Evolutionary conservation across 78 protist species (phyloP).

Genomic region (Dictyostelium capitatum): DNA sequence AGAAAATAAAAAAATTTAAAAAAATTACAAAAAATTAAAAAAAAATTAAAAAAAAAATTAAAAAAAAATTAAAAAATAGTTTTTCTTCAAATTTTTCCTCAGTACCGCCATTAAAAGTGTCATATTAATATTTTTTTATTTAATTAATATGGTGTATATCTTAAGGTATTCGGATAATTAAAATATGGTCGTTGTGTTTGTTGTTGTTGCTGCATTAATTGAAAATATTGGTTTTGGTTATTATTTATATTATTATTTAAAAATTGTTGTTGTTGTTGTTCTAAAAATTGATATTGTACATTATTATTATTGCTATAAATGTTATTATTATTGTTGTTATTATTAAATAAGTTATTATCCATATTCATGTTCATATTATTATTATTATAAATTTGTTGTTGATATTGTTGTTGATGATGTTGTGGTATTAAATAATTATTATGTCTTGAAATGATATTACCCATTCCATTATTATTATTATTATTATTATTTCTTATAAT

Average conservation of each 20-base stretch:
- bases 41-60: background rate
- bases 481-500: background rate
- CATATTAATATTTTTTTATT: too few relatives aligned
- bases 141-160: background rate
- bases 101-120: too few relatives aligned
- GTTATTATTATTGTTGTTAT: background rate
- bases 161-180: background rate
- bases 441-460: background rate
- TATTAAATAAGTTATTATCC: background rate
- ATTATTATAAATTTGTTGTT: background rate
- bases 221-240: background rate
- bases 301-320: background rate
- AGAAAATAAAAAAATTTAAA: constrained; percentile 5
- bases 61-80: background rate
- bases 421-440: background rate
- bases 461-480: background rate
- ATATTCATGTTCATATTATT: background rate
- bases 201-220: background rate
- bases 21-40: background rate
- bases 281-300: background rate
- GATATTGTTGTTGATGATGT: background rate
- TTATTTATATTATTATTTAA: background rate
- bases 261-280: background rate
- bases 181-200: background rate
- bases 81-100: too few relatives aligned